Conservation (phyloP, 768 basidiomycete genomes). For the Cubamyces lactineus region DNA sequence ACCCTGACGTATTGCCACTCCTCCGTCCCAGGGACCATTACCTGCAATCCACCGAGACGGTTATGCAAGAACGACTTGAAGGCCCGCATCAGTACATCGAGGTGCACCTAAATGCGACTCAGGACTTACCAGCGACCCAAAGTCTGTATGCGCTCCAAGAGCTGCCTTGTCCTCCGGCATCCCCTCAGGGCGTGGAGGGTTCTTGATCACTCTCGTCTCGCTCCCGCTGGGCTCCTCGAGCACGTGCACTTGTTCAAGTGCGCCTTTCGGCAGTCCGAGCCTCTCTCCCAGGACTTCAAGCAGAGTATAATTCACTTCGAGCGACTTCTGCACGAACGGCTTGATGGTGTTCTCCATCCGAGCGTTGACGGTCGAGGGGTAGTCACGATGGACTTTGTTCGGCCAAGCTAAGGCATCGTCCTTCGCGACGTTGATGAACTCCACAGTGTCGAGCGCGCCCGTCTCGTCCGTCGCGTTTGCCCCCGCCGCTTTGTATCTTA, state of each 20-base stretch:
- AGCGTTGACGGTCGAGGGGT: conserved; percentile 36
- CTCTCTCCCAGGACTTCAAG: conserved; percentile 36
- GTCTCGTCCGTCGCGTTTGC: conserved; percentile 38
- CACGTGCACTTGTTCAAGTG: conserved; percentile 33
- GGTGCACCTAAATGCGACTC: neutral
- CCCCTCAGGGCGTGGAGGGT: conserved; percentile 30
- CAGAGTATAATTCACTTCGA: conserved; percentile 35
- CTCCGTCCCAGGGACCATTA: conserved; percentile 60
- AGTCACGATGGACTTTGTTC: conserved; percentile 34
- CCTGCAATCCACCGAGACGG: conserved; percentile 70
- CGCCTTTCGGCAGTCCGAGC: conserved; percentile 38
- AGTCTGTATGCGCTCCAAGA: conserved; percentile 41
- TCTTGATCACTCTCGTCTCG: conserved; percentile 39
- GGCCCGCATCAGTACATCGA: neutral
- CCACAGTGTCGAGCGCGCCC: conserved; percentile 37
- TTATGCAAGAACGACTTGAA: conserved; percentile 71
- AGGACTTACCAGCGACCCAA: conserved; percentile 38
- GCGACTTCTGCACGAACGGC: conserved; percentile 36
- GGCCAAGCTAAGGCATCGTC: conserved; percentile 43
- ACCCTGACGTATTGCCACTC: conserved; percentile 73
- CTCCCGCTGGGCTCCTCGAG: conserved; percentile 34
- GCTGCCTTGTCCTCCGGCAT: conserved; percentile 29
- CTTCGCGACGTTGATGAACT: conserved; percentile 42
- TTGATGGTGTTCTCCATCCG: conserved; percentile 35
- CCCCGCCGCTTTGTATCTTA: conserved; percentile 37